Percentiles rank a stretch among this genome's conserved stretches.
Conservation (phyloP, 2,329 filamentous ascomycete genomes). For the Pseudogymnoascus sp. region DNA sequence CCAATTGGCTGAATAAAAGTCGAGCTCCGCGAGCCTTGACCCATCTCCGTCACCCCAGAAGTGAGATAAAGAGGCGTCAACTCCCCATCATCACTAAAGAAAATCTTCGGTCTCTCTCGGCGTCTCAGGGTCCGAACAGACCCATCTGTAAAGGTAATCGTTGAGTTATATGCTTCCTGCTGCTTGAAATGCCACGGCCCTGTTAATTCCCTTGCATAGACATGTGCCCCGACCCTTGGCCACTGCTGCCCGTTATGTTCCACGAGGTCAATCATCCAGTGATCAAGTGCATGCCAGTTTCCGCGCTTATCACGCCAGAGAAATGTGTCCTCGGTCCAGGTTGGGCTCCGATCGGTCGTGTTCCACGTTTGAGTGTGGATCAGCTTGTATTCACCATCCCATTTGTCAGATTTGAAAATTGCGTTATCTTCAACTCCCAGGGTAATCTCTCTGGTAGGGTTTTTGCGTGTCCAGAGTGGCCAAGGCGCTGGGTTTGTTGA, state of each 20-base stretch:
- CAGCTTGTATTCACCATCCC: conserved; percentile 24
- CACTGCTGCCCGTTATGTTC: conserved; percentile 26
- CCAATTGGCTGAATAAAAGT: conserved; percentile 37
- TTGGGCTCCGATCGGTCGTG: conserved; percentile 13
- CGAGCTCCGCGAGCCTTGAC: conserved; percentile 28
- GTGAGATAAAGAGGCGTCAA: conserved; percentile 40
- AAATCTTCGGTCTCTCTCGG: conserved; percentile 42
- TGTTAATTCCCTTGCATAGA: conserved; percentile 25
- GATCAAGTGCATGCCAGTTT: conserved; percentile 30
- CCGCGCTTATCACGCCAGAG: conserved; percentile 32
- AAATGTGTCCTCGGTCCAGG: conserved; percentile 29
- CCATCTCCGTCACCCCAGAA: conserved; percentile 40
- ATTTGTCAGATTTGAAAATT: conserved; percentile 29
- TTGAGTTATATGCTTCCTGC: conserved; percentile 25
- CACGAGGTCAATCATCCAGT: conserved; percentile 23
- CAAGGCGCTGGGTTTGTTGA: conserved; percentile 38
- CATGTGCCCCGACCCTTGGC: conserved; percentile 30
- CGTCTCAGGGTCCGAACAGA: conserved; percentile 33
- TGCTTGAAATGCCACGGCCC: conserved; percentile 30
- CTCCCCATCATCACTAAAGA: conserved; percentile 40
- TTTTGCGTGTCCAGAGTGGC: conserved; percentile 29
- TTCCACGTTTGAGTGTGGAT: conserved; percentile 4
- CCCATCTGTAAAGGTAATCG: conserved; percentile 34
- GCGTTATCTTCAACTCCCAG: conserved; percentile 32
- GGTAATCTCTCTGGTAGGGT: conserved; percentile 26